Evolutionary conservation across 768 basidiomycete genomes (phyloP).

Genomic region (Boletus vinaceobasis): DNA sequence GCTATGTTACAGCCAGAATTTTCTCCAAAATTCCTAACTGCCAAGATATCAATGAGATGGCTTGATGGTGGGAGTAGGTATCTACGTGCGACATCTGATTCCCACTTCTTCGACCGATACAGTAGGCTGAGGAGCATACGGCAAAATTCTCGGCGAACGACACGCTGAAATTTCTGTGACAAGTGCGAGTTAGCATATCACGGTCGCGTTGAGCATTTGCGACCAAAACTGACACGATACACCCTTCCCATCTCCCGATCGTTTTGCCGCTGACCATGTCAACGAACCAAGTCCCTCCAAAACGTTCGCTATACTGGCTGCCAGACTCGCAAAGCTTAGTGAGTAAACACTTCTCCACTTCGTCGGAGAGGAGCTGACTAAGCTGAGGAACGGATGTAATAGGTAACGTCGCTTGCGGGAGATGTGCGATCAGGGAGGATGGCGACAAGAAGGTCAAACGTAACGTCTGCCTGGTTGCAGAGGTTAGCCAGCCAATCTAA

Average conservation of each 20-base stretch:
- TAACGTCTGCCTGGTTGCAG: constrained; percentile 56
- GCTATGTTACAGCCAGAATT: constrained; percentile 29
- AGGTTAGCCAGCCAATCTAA: background rate
- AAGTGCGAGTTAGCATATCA: constrained; percentile 4
- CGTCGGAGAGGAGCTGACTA: constrained; percentile 69
- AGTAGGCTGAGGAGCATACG: constrained; percentile 59
- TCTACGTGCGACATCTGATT: constrained; percentile 40
- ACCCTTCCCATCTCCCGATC: constrained; percentile 79
- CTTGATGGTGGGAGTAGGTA: constrained; percentile 37
- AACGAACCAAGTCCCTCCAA: constrained; percentile 70
- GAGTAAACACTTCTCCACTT: constrained; percentile 70
- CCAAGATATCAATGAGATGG: constrained; percentile 51
- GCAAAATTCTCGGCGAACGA: constrained; percentile 46
- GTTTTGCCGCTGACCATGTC: constrained; percentile 60
- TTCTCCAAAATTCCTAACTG: constrained; percentile 45
- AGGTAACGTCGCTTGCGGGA: constrained; percentile 72
- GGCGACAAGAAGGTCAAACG: constrained; percentile 76
- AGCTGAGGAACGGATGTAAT: constrained; percentile 78
- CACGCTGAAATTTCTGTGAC: constrained; percentile 61
- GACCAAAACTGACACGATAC: constrained; percentile 55
- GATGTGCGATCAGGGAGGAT: constrained; percentile 71
- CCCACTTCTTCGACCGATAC: constrained; percentile 41
- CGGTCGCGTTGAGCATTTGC: background rate
- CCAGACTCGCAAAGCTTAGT: constrained; percentile 68
- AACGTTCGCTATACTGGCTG: constrained; percentile 46